phyloP scores from a whole-genome alignment of 306 rosid genomes.

The Chamaecrista fasciculata region DNA sequence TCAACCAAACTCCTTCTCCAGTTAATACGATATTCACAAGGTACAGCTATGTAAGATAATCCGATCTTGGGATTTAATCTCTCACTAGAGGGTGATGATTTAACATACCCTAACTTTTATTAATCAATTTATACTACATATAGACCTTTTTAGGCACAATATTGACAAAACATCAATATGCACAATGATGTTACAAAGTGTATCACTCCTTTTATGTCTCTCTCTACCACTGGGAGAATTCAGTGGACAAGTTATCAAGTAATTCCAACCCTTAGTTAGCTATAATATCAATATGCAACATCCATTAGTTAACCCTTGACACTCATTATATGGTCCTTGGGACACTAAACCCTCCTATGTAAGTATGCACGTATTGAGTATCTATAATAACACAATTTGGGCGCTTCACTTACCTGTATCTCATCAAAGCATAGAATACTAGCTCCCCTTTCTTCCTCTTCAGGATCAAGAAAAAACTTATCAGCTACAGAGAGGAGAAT shows the following conservation, averaged over 20 bases:
- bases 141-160: neutral
- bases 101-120: neutral
- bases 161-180: neutral
- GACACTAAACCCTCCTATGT: neutral
- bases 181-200: neutral
- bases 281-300: neutral
- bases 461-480: conserved; percentile 61
- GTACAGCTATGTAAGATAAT: neutral
- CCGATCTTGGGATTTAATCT: neutral
- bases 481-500: conserved; percentile 95
- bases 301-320: neutral
- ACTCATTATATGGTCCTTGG: neutral
- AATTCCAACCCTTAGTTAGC: neutral
- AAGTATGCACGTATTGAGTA: conserved; percentile 3
- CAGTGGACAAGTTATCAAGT: neutral
- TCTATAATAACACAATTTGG: conserved; percentile 4
- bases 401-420: conserved; percentile 66
- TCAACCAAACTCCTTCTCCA: neutral
- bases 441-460: conserved; percentile 68
- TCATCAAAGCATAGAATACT: conserved; percentile 94
- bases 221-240: neutral
- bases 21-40: neutral
- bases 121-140: neutral
- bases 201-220: neutral
- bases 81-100: neutral